Evolutionary conservation across 2,329 filamentous ascomycete genomes (phyloP), one percentile per base, ranked within the genome.

Genomic region (Corniculantispora saksenae): DNA sequence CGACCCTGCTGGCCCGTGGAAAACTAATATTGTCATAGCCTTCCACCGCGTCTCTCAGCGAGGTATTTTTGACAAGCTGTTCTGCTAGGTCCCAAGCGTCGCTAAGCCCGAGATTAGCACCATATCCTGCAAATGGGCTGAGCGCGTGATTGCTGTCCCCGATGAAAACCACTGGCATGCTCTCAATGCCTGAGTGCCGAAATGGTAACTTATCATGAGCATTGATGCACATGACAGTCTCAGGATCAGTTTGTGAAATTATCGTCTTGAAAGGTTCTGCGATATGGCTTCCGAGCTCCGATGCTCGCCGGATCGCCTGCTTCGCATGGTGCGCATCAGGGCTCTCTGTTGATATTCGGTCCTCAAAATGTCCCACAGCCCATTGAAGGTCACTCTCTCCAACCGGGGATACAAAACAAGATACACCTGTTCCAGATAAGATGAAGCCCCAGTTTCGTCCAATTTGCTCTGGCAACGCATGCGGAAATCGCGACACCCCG

Each of bases 61-160:
- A 72, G 1, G 29, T 45, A 3, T 64, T 65, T 10, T 64, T 66
- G 48, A 74, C 79, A 1, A 83, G 66, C 51, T 79, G 72, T 59
- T 78, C 72, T 3, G 79, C 82, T n/a, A 82, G 72, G 56, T 83
- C 79, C 76, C 78, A 82, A 0, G 74, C 81, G 68, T 84, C 82
- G 61, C 75, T 78, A 29, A 84, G 66, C 3, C 81, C 82, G 65
- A 84, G 69, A 67, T 83, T 83, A 0, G 81, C 82, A 0, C 83
- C 82, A 63, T 77, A 80, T 0, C 82, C 81, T 6, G 82, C 79
- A 71, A 83, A 84, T 0, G 82, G 80, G 60, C 76, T 82, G 7
- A 83, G 74, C 1, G 82, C 81, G 68, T 84, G 82, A 66, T 84
- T 84, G 63, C 76, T 75, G 67, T 84, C 82, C 13, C 83, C 83